Evolutionary conservation across 108 stramenopile species (phyloP).

Genomic region (Pinguiococcus pyrenoidosus): DNA sequence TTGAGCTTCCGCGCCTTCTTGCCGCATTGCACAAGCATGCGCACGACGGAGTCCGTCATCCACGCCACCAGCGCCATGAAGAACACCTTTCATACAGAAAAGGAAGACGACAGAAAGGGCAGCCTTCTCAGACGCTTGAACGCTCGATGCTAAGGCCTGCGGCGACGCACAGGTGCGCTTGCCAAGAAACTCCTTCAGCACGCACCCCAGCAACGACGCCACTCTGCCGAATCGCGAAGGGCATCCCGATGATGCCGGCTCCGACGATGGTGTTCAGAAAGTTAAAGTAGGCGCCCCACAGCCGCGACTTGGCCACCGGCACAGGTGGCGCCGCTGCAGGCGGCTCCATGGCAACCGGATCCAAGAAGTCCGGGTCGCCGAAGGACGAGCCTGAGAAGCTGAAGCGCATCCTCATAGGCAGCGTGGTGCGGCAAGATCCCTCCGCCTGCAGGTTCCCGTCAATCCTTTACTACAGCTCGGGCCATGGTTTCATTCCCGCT

Average conservation of each 20-base stretch:
- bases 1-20: constrained; percentile 15
- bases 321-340: too few relatives aligned
- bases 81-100: too few relatives aligned
- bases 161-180: too few relatives aligned
- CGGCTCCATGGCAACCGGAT: too few relatives aligned
- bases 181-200: not conserved
- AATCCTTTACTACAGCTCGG: too few relatives aligned
- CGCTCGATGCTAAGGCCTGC: too few relatives aligned
- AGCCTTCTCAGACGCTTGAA: not conserved
- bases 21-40: constrained; percentile 27
- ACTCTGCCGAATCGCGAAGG: constrained; percentile 32
- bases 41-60: constrained; percentile 13
- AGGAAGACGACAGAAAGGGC: constrained; percentile 9
- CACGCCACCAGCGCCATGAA: constrained; percentile 23
- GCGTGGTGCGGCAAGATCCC: too few relatives aligned
- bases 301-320: not conserved
- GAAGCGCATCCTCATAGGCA: too few relatives aligned
- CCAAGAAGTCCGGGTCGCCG: too few relatives aligned
- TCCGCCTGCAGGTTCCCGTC: too few relatives aligned
- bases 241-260: constrained; percentile 40
- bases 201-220: constrained; percentile 10
- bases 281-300: constrained; percentile 14
- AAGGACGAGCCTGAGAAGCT: too few relatives aligned
- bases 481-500: too few relatives aligned
- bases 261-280: constrained; percentile 43